Conservation (phyloP, 129 eudicot genomes). For the sunflower (Helianthus annuus) region HanXRQr2.0-SUNRISE NC_035442.2:137528165-137528664, state of each 20-base stretch:
- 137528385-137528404: no score
- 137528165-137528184: conserved; percentile 71
- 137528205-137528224: conserved; percentile 63
- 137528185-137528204: conserved; percentile 80
- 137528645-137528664: no score
- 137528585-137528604: no score
- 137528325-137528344: conserved; percentile 77
- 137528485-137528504: no score
- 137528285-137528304: conserved; percentile 50
- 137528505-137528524: no score
- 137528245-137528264: conserved; percentile 70
- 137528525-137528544: no score
- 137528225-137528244: conserved; percentile 67
- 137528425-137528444: no score
- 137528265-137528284: conserved; percentile 77
- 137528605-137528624: no score
- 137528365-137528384: neutral
- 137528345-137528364: conserved; percentile 61
- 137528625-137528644: no score
- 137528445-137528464: neutral
- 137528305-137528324: conserved; percentile 47
- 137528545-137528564: no score
- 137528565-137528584: no score
- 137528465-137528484: neutral
- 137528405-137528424: neutral